Conservation (phyloP, 345 rosid genomes). For the Populus deltoides region DNA sequence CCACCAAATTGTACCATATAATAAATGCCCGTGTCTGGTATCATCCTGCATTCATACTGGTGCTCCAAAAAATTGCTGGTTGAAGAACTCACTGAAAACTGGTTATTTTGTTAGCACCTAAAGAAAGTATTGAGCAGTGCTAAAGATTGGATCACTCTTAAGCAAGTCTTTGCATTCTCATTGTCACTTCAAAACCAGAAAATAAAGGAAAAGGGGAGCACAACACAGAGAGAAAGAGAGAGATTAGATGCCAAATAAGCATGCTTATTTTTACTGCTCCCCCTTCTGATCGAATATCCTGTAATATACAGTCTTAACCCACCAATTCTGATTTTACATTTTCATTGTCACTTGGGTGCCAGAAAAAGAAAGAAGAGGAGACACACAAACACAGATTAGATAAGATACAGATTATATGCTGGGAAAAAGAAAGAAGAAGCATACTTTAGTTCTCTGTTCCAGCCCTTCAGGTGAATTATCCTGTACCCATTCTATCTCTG, state of each 20-base stretch:
- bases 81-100: not conserved
- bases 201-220: no score
- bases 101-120: not conserved
- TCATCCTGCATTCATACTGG: not conserved
- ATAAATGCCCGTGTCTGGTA: not conserved
- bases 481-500: conserved; percentile 88
- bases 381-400: not conserved
- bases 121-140: not conserved
- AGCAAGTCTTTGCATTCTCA: not conserved
- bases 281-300: not conserved
- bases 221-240: no score
- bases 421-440: conserved; percentile 10
- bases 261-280: no score
- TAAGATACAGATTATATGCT: not conserved
- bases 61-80: not conserved
- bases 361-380: not conserved
- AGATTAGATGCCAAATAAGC: not conserved
- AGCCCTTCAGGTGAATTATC: conserved; percentile 55
- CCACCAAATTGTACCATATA: not conserved
- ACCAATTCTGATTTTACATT: not conserved
- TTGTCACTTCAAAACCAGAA: not conserved
- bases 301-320: not conserved
- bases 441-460: conserved; percentile 52
- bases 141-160: not conserved
- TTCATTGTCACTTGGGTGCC: not conserved